Conservation (phyloP, 139 green algal genomes). For the Yamagishiella unicocca region DNA sequence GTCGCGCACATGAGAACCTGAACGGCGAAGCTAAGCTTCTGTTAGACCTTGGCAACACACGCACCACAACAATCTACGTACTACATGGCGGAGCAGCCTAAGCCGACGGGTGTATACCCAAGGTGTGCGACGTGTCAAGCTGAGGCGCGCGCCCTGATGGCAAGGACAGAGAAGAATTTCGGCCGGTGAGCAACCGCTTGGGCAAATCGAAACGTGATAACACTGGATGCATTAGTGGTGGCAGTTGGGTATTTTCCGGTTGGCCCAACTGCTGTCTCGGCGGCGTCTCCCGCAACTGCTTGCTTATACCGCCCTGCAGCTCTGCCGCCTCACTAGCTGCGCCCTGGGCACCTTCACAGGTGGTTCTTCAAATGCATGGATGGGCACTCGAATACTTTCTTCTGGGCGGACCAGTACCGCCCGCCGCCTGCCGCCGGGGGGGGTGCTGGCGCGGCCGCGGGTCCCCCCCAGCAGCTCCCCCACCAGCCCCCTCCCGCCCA, state of each 20-base stretch:
- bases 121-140: background rate
- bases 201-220: background rate
- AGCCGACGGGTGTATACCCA: background rate
- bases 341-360: background rate
- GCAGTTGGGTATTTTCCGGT: background rate
- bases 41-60: too few relatives aligned
- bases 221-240: background rate
- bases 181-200: background rate
- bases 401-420: conserved; percentile 22
- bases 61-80: too few relatives aligned
- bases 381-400: background rate
- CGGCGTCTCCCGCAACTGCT: background rate
- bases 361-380: conserved; percentile 34
- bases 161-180: background rate
- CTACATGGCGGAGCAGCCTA: background rate
- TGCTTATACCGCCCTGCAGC: background rate
- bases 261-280: background rate
- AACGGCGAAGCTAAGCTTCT: too few relatives aligned
- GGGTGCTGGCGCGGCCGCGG: background rate
- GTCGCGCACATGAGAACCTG: too few relatives aligned
- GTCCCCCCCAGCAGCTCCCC: background rate
- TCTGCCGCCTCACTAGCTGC: background rate
- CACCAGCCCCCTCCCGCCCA: background rate
- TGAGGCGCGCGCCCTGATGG: background rate
- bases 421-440: background rate